These are phyloP conservation scores for Arachis hypogaea DNA, from an alignment of 306 rosid species.

Conservation along the genomic window DNA sequence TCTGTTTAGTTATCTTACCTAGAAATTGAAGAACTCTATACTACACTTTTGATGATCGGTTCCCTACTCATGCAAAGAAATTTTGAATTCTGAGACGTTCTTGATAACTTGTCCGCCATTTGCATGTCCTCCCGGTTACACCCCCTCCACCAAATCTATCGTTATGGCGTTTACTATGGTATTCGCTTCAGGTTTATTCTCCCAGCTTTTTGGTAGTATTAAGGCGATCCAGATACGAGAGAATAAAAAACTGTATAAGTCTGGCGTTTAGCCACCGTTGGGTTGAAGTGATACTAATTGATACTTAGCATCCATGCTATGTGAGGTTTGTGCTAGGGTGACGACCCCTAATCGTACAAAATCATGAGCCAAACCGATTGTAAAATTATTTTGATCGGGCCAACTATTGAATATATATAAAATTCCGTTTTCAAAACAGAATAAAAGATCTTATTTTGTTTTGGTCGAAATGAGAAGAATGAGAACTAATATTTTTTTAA, in stretches of 20 bases:
- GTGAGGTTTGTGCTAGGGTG: no score
- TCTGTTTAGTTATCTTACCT: neutral
- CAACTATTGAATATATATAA: no score
- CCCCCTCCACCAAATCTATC: neutral
- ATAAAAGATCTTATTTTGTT: no score
- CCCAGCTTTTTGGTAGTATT: no score
- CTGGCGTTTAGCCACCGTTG: neutral
- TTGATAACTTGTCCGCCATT: neutral
- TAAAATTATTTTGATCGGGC: no score
- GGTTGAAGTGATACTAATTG: neutral
- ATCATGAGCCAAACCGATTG: no score
- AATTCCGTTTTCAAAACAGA: no score
- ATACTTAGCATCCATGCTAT: neutral
- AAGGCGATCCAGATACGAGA: neutral
- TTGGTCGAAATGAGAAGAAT: no score
- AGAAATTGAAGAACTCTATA: slow-evolving; percentile 6
- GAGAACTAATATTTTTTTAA: no score
- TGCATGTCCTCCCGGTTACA: neutral
- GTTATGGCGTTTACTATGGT: neutral
- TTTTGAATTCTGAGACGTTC: slow-evolving; percentile 32
- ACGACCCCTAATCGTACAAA: no score
- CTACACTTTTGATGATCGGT: neutral
- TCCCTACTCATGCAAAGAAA: slow-evolving; percentile 15
- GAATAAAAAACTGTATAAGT: no score
- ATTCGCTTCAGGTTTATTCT: neutral